A percentile compares a stretch with the other conserved stretches of the same genome.
Evolutionary conservation across 2,329 filamentous ascomycete species (phyloP).

Genomic region (Ophiostoma tasmaniense): DNA sequence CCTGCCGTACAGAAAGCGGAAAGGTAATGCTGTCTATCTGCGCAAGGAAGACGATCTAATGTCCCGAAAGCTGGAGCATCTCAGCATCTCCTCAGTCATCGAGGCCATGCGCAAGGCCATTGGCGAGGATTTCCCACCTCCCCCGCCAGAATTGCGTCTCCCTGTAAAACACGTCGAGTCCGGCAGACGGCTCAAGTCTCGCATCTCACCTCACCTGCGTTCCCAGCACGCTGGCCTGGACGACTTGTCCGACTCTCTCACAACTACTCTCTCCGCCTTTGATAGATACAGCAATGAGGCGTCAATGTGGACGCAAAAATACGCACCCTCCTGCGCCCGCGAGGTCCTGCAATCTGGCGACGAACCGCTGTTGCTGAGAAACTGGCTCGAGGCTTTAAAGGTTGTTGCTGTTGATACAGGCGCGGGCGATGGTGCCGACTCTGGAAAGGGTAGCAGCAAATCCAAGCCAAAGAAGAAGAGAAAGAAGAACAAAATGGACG

Average conservation of each 20-base stretch:
- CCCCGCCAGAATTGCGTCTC: conserved; percentile 43
- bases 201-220: conserved; percentile 40
- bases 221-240: conserved; percentile 22
- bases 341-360: conserved; percentile 68
- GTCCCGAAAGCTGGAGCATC: conserved; percentile 27
- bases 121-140: conserved; percentile 35
- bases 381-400: conserved; percentile 72
- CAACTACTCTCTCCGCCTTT: conserved; percentile 62
- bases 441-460: conserved; percentile 26
- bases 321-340: conserved; percentile 59
- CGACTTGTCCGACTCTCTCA: conserved; percentile 50
- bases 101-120: conserved; percentile 30
- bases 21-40: conserved; percentile 38
- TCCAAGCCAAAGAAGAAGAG: conserved; percentile 45
- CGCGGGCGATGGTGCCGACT: conserved; percentile 29
- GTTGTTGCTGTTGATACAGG: conserved; percentile 68
- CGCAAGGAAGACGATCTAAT: conserved; percentile 37
- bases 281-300: conserved; percentile 70
- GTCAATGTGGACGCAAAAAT: conserved; percentile 72
- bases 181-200: conserved; percentile 43
- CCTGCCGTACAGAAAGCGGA: conserved; percentile 37
- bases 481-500: conserved; percentile 67
- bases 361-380: conserved; percentile 61
- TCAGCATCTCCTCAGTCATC: conserved; percentile 32
- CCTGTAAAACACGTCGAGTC: conserved; percentile 51